Conservation (phyloP, 1,284 basidiomycete species). For the Melampsora larici-populina region DNA sequence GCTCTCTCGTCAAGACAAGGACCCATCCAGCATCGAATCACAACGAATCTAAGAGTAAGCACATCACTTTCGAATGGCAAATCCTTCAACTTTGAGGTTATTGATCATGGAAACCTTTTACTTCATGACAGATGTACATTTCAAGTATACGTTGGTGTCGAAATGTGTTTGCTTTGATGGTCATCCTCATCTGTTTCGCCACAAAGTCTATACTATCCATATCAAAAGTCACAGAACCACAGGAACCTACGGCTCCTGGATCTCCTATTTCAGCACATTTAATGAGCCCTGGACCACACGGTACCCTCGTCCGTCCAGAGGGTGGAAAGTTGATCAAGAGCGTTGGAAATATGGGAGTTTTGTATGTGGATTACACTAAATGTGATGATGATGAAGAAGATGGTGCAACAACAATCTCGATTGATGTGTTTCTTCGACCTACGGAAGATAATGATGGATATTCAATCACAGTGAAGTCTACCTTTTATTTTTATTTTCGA, state of each 20-base stretch:
- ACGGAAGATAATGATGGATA: neutral
- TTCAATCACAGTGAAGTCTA: conserved; percentile 7
- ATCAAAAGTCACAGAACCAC: neutral
- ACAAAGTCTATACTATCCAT: neutral
- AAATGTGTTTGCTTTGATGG: neutral
- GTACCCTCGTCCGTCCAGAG: neutral
- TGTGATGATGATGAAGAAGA: conserved; percentile 16
- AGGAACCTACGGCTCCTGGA: neutral
- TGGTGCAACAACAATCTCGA: conserved; percentile 14
- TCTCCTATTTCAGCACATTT: neutral
- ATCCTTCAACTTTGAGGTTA: too few relatives aligned
- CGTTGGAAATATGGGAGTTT: conserved; percentile 4
- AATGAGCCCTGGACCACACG: neutral
- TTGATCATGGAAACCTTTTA: too few relatives aligned
- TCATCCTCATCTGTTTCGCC: neutral
- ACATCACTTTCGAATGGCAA: too few relatives aligned
- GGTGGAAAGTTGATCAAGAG: conserved; percentile 21
- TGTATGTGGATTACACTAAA: conserved; percentile 11
- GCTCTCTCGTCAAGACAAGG: too few relatives aligned
- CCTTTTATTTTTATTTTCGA: neutral
- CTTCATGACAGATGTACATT: neutral
- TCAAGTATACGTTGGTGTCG: neutral
- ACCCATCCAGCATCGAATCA: too few relatives aligned
- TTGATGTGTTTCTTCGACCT: conserved; percentile 19
- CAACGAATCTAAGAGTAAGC: too few relatives aligned